Evolutionary conservation across 345 rosid genomes (phyloP).

Genomic region (Sapria himalayana): DNA sequence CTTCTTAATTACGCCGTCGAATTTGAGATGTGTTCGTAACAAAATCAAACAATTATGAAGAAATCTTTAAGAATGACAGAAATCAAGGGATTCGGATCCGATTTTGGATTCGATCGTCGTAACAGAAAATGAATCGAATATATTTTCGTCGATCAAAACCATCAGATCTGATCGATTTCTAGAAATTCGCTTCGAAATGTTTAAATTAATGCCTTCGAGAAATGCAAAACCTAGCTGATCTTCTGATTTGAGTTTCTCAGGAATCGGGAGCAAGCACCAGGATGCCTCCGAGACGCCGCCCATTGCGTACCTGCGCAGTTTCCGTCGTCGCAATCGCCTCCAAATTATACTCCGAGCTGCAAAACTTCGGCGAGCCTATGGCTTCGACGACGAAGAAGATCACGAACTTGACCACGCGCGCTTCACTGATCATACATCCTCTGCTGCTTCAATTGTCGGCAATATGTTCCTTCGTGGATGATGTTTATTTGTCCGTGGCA

Average conservation of each 20-base stretch:
- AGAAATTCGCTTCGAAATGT: no score
- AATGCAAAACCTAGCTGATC: no score
- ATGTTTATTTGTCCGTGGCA: slow-evolving; percentile 24
- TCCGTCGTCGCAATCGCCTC: slow-evolving; percentile 16
- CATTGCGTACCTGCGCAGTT: slow-evolving; percentile 34
- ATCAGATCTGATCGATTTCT: no score
- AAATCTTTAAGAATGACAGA: no score
- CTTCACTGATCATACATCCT: slow-evolving; percentile 10
- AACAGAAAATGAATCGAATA: no score
- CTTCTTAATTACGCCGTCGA: no score
- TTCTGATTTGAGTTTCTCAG: slow-evolving; percentile 5
- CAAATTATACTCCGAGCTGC: slow-evolving; percentile 17
- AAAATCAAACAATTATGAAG: no score
- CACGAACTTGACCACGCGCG: slow-evolving; percentile 7
- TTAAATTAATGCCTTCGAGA: no score
- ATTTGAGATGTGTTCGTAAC: no score
- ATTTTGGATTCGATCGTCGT: no score
- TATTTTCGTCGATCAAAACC: no score
- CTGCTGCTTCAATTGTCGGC: slow-evolving; percentile 17
- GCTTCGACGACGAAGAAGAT: slow-evolving; percentile 12
- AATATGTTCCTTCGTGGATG: slow-evolving; percentile 22
- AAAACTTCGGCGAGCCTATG: slow-evolving; percentile 15
- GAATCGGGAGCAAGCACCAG: not conserved
- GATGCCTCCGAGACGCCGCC: slow-evolving; percentile 23
- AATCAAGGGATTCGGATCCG: no score